Percentiles rank a stretch among this genome's conserved stretches.
phyloP scores from a whole-genome alignment of 192 early-diverging fungal genomes.

The Linnemannia elongata region DNA sequence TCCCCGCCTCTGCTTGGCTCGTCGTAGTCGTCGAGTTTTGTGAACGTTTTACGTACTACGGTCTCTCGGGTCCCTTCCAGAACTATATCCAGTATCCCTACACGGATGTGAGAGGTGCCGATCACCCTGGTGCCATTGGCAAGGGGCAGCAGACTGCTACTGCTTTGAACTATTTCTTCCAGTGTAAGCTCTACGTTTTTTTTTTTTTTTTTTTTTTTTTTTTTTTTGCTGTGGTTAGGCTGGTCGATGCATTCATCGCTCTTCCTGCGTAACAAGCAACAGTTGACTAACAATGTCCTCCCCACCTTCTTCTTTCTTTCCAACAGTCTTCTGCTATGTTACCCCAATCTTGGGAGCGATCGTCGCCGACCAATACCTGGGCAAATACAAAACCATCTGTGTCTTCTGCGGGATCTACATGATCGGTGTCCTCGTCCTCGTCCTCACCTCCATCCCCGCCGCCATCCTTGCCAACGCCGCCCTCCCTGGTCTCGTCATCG shows the following conservation, averaged over 20 bases:
- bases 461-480: constrained; percentile 71
- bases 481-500: constrained; percentile 75
- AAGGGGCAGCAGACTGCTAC: constrained; percentile 67
- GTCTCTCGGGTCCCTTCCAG: constrained; percentile 70
- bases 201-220: neutral
- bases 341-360: constrained; percentile 74
- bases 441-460: constrained; percentile 69
- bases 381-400: constrained; percentile 82
- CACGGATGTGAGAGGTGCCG: constrained; percentile 50
- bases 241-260: neutral
- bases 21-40: constrained; percentile 72
- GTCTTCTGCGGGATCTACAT: constrained; percentile 77
- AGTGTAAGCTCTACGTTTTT: constrained; percentile 40
- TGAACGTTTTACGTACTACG: constrained; percentile 76
- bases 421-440: constrained; percentile 73
- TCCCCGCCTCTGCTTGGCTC: constrained; percentile 68
- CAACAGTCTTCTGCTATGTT: constrained; percentile 66
- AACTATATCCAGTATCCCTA: constrained; percentile 66
- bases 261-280: neutral
- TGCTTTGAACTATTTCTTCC: constrained; percentile 69
- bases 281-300: neutral
- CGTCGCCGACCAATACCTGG: constrained; percentile 77
- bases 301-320: neutral
- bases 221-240: neutral
- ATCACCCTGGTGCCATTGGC: constrained; percentile 65